Evolutionary conservation across 164 flowering plant genomes (phyloP), one percentile per base, ranked within the genome.

Genomic region (Magnolia kwangsiensis): DNA sequence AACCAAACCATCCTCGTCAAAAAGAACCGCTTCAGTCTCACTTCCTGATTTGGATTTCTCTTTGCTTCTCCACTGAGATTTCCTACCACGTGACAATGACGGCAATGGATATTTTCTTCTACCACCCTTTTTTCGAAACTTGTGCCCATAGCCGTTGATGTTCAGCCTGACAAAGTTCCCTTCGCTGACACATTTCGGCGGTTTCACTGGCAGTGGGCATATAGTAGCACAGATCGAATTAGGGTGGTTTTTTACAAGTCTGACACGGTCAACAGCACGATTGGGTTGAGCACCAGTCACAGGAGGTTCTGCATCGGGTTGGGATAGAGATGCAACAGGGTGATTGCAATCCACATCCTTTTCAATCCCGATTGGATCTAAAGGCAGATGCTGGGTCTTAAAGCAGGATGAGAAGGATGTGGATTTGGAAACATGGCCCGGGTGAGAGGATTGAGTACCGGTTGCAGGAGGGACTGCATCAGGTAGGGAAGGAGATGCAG

Each of bases 151-250:
- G 18, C 95, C 86, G 76, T 89, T 91, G 27, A 96, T 77, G 78
- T 94, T 92, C 14, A 92, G 84, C 90, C 82, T 91, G 67, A 94
- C 98, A 77, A 96, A 96, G 71, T 96, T 96, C 59, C 97, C 95
- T 83, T 94, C 97, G 70, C 49, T 81, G 7, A 64, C 79, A 63
- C 82, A 55, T 81, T 89, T 94, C 9, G 67, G 51, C 50, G 45
- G 51, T 13, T 51, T 58, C 31, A 37, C 64, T 13, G 78, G 73
- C 24, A 74, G 45, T 5, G 50, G 67, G n/a, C n/a, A 6, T 7
- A n/a, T 7, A 19, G 27, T 51, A 1, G 9, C 10, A n/a, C 74
- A 6, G n/a, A 75, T 51, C 20, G 65, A 75, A 69, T 75, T 69
- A n/a, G 84, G 87, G 79, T 72, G 85, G 59, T 67, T 86, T 72